Conservation (phyloP, 202 grass and related monocot species). For the Schoenoplectus tabernaemontani region DNA sequence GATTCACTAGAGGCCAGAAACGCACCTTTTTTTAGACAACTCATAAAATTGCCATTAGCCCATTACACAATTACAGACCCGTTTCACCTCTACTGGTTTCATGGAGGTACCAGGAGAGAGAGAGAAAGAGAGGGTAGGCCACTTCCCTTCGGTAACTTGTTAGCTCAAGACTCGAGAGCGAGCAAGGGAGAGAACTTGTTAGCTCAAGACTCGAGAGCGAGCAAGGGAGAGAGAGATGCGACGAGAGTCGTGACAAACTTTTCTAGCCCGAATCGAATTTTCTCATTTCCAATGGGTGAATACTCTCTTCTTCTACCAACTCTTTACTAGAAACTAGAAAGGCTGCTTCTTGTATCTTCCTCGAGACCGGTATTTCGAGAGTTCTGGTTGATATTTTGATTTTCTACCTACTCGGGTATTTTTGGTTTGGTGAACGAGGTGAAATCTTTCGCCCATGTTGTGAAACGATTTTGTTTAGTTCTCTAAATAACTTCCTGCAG, state of each 20-base stretch:
- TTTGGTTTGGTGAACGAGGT: no score
- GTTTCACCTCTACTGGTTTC: no score
- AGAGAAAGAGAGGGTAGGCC: neutral
- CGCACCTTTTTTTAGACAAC: neutral
- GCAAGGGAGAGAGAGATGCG: no score
- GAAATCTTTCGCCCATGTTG: neutral
- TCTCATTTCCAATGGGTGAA: conserved; percentile 9
- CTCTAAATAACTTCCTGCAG: neutral
- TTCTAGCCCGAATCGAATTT: neutral
- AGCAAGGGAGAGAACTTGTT: neutral
- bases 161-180: neutral
- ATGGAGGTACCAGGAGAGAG: neutral
- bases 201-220: no score
- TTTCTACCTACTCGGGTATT: no score
- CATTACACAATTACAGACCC: no score
- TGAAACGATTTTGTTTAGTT: neutral
- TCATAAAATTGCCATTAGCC: no score
- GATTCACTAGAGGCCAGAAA: neutral
- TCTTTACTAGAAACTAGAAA: neutral
- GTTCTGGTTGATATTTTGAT: no score
- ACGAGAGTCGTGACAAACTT: neutral
- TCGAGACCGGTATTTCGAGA: no score
- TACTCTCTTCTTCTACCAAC: neutral
- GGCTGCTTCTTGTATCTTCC: neutral
- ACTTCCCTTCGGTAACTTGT: neutral